Conservation (phyloP, 2,329 filamentous ascomycete species). For the Aspergillus sp. region DNA sequence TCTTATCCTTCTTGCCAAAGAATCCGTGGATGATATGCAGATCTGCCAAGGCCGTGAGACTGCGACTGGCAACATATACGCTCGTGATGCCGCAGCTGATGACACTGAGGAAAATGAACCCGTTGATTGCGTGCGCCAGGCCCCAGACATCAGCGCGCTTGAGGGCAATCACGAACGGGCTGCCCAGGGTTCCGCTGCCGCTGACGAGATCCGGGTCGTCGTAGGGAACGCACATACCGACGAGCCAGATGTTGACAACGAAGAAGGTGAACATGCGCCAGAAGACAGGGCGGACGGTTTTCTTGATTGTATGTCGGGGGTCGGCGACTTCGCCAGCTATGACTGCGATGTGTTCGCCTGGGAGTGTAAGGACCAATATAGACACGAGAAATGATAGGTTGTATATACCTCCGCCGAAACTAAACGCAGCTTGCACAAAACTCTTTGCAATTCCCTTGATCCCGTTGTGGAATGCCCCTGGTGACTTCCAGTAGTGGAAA, state of each 20-base stretch:
- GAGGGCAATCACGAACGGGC: slow-evolving; percentile 32
- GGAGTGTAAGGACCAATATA: no score
- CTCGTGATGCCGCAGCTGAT: slow-evolving; percentile 37
- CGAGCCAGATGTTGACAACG: slow-evolving; percentile 36
- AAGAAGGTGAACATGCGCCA: slow-evolving; percentile 38
- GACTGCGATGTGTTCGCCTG: slow-evolving; percentile 31
- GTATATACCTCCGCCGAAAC: slow-evolving; percentile 26
- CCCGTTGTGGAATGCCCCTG: slow-evolving; percentile 30
- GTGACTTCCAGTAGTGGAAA: slow-evolving; percentile 31
- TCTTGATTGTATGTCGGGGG: slow-evolving; percentile 31
- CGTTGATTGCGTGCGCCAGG: slow-evolving; percentile 33
- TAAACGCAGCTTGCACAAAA: slow-evolving; percentile 36
- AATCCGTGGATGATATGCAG: slow-evolving; percentile 24
- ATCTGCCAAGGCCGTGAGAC: slow-evolving; percentile 33
- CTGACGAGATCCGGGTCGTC: slow-evolving; percentile 29
- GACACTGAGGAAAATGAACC: slow-evolving; percentile 36
- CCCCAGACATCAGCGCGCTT: slow-evolving; percentile 30
- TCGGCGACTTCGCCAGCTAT: slow-evolving; percentile 34
- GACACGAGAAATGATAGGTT: neutral
- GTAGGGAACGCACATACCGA: slow-evolving; percentile 36
- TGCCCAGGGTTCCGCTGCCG: slow-evolving; percentile 29
- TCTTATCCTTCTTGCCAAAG: slow-evolving; percentile 23
- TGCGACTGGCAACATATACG: slow-evolving; percentile 34
- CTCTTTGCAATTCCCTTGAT: slow-evolving; percentile 38
- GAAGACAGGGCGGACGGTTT: slow-evolving; percentile 32